These are phyloP conservation scores for Warburgia ugandensis DNA, from an alignment of 164 flowering plant species.

Conservation along the genomic window DNA sequence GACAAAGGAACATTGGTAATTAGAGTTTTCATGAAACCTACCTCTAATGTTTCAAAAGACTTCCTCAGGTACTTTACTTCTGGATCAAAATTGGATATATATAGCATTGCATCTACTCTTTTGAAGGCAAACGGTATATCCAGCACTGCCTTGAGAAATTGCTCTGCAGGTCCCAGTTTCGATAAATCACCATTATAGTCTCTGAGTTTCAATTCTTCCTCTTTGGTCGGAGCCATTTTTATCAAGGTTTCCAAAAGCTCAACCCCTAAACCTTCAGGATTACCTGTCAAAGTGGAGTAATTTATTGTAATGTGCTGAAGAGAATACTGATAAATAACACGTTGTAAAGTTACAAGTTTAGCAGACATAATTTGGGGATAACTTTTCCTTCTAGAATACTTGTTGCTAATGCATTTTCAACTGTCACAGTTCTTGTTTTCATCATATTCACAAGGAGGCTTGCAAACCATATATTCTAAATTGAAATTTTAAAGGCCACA, in stretches of 20 bases:
- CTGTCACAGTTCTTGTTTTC: no score
- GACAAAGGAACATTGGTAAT: background rate
- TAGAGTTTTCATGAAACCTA: conserved; percentile 21
- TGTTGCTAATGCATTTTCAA: no score
- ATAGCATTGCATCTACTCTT: conserved; percentile 94
- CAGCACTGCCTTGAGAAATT: conserved; percentile 76
- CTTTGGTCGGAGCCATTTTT: conserved; percentile 98
- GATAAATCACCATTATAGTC: conserved; percentile 69
- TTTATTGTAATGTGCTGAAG: background rate
- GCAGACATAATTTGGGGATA: no score
- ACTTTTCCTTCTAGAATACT: no score
- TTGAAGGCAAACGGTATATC: conserved; percentile 92
- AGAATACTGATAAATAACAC: no score
- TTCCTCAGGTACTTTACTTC: conserved; percentile 79
- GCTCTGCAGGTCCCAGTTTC: conserved; percentile 89
- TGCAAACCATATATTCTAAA: no score
- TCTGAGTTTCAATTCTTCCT: conserved; percentile 88
- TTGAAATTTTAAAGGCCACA: no score
- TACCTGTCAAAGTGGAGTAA: conserved; percentile 41
- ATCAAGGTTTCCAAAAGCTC: conserved; percentile 91
- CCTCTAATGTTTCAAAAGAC: conserved; percentile 89
- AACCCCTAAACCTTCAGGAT: conserved; percentile 71
- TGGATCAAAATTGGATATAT: conserved; percentile 82
- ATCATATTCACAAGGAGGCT: no score
- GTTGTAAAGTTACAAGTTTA: no score